Evolutionary conservation across 495 filamentous ascomycete species (phyloP).

Genomic region (Barbatosphaeria neglecta): DNA sequence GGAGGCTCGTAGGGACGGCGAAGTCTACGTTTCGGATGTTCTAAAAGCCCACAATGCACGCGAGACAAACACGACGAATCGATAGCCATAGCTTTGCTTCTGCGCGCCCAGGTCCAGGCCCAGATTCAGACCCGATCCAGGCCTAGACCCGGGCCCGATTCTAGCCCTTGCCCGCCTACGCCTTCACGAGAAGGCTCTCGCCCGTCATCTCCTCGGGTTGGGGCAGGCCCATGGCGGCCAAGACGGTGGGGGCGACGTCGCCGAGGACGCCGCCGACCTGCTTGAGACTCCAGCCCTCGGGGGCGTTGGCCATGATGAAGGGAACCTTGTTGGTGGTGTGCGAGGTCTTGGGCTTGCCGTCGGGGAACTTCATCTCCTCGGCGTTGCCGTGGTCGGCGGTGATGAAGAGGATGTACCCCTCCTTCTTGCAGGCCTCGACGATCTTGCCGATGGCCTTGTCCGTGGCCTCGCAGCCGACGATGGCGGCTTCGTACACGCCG

Average conservation of each 20-base stretch:
- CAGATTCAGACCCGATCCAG: too few species aligned
- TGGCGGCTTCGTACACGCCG: conserved; percentile 92
- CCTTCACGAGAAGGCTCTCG: conserved; percentile 67
- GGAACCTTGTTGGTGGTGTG: conserved; percentile 97
- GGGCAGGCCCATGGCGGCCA: conserved; percentile 80
- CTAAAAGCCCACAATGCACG: too few species aligned
- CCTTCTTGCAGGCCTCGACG: conserved; percentile 83
- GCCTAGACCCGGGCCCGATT: too few species aligned
- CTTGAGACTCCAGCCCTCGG: conserved; percentile 76
- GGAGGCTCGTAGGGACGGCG: too few species aligned
- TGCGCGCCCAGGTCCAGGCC: too few species aligned
- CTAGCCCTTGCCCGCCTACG: too few species aligned
- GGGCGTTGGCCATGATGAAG: conserved; percentile 96
- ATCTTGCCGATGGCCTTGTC: conserved; percentile 89
- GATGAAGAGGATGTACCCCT: conserved; percentile 84
- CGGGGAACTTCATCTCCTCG: conserved; percentile 95
- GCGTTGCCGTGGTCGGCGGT: conserved; percentile 96
- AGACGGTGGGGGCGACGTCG: conserved; percentile 87
- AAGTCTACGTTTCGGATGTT: too few species aligned
- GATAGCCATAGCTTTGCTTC: too few species aligned
- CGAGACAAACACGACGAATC: too few species aligned
- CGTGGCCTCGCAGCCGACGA: conserved; percentile 71
- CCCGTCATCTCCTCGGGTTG: conserved; percentile 91
- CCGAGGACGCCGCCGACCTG: conserved; percentile 76
- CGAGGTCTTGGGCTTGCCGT: conserved; percentile 91